These are phyloP conservation scores for Phytophthora capsici DNA, from an alignment of 352 stramenopile species.

Conservation along the genomic window DNA sequence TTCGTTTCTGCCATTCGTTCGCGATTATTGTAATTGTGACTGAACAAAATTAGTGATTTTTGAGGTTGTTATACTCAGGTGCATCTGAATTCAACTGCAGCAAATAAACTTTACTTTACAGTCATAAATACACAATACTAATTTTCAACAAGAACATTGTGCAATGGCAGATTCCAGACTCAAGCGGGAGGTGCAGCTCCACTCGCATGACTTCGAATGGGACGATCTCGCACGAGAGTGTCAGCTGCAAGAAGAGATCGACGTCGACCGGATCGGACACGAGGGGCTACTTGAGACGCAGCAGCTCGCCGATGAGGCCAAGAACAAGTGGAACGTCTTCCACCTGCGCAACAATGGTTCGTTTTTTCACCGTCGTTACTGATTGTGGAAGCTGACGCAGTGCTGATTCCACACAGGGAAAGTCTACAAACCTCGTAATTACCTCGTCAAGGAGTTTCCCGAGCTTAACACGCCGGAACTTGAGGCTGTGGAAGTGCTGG, in stretches of 20 bases:
- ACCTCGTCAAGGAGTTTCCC: slow-evolving; percentile 82
- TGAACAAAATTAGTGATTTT: no score
- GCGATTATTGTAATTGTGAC: neutral
- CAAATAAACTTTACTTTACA: neutral
- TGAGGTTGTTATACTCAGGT: no score
- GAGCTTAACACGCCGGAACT: slow-evolving; percentile 55
- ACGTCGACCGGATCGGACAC: slow-evolving; percentile 6
- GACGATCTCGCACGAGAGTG: slow-evolving; percentile 67
- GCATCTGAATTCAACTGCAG: no score
- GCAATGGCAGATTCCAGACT: slow-evolving; percentile 6
- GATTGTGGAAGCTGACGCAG: slow-evolving; percentile 14
- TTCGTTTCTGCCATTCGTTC: slow-evolving; percentile 23
- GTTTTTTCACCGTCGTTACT: no score
- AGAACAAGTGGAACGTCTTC: slow-evolving; percentile 80
- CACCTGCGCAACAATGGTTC: slow-evolving; percentile 79
- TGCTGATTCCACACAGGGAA: slow-evolving; percentile 46
- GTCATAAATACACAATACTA: neutral
- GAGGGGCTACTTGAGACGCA: slow-evolving; percentile 20
- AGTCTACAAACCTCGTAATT: slow-evolving; percentile 86
- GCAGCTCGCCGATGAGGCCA: slow-evolving; percentile 58
- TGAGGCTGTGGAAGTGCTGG: slow-evolving; percentile 59
- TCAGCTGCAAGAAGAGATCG: slow-evolving; percentile 17
- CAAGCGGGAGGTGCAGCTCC: slow-evolving; percentile 55
- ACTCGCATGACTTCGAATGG: slow-evolving; percentile 85
- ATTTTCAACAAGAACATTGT: neutral